Evolutionary conservation across 768 basidiomycete genomes (phyloP).

Genomic region (Sutorius australiensis): DNA sequence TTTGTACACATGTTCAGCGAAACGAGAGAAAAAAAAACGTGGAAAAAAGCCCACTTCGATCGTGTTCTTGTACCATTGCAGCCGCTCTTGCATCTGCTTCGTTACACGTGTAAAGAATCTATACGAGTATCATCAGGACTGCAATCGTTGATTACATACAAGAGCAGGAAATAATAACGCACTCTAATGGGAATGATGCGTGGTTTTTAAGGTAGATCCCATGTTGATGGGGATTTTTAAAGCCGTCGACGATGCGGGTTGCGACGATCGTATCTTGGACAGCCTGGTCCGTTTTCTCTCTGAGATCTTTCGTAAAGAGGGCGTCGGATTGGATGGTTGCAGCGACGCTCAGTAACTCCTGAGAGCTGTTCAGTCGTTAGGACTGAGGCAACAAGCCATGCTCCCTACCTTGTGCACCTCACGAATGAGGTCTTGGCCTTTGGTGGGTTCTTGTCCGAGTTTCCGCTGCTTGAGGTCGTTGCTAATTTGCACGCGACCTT

Average conservation of each 20-base stretch:
- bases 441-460: slow-evolving; percentile 68
- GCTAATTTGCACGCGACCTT: slow-evolving; percentile 75
- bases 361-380: neutral
- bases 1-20: slow-evolving; percentile 4
- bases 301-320: slow-evolving; percentile 64
- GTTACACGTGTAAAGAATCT: slow-evolving; percentile 75
- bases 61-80: slow-evolving; percentile 76
- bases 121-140: neutral
- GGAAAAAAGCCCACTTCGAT: slow-evolving; percentile 54
- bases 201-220: slow-evolving; percentile 71
- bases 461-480: slow-evolving; percentile 76
- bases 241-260: slow-evolving; percentile 74
- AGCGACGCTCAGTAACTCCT: slow-evolving; percentile 66
- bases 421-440: slow-evolving; percentile 67
- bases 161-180: slow-evolving; percentile 23
- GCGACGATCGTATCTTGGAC: slow-evolving; percentile 79
- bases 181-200: slow-evolving; percentile 82
- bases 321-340: slow-evolving; percentile 64
- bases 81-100: slow-evolving; percentile 64
- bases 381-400: neutral
- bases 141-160: neutral
- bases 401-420: slow-evolving; percentile 58
- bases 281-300: slow-evolving; percentile 69
- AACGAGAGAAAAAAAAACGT: neutral
- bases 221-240: slow-evolving; percentile 69